A percentile compares a stretch with the other conserved stretches of the same genome.
phyloP scores from a whole-genome alignment of 2,329 filamentous ascomycete genomes.

The Oidium heveae region DNA sequence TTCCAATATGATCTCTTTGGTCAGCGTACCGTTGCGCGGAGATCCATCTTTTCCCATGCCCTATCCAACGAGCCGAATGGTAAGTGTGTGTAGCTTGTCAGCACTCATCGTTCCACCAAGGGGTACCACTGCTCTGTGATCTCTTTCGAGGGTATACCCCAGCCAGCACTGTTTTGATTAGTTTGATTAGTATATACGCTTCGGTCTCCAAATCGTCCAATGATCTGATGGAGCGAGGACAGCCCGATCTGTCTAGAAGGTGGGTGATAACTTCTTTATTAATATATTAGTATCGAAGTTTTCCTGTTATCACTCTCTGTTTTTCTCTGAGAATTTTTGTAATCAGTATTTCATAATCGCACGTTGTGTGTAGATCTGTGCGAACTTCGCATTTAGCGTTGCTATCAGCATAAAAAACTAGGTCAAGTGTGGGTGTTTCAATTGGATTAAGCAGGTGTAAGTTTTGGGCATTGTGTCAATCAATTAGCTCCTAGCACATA shows the following conservation, averaged over 20 bases:
- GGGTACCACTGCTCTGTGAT: too few species aligned
- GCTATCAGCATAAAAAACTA: neutral
- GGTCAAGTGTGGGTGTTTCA: neutral
- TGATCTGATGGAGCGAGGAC: neutral
- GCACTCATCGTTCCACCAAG: neutral
- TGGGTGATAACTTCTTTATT: too few species aligned
- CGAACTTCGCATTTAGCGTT: neutral
- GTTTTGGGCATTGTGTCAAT: too few species aligned
- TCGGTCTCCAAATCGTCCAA: neutral
- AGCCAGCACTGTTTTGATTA: neutral
- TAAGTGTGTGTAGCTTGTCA: neutral
- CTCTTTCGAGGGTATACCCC: neutral
- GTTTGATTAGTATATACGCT: neutral
- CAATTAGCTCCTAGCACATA: too few species aligned
- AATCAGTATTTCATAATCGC: neutral
- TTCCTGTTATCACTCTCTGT: too few species aligned
- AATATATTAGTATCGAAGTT: too few species aligned
- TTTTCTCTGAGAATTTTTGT: neutral
- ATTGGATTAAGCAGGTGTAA: too few species aligned
- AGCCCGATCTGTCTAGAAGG: too few species aligned
- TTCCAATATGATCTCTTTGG: too few species aligned
- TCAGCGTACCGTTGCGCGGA: neutral
- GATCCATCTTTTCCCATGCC: neutral
- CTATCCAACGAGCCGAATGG: neutral
- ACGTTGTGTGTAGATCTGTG: neutral